Percentiles rank a stretch among this genome's conserved stretches.
These are phyloP conservation scores for Tulasnella calospora DNA, from an alignment of 768 basidiomycete genomes.

Conservation along the genomic window DNA sequence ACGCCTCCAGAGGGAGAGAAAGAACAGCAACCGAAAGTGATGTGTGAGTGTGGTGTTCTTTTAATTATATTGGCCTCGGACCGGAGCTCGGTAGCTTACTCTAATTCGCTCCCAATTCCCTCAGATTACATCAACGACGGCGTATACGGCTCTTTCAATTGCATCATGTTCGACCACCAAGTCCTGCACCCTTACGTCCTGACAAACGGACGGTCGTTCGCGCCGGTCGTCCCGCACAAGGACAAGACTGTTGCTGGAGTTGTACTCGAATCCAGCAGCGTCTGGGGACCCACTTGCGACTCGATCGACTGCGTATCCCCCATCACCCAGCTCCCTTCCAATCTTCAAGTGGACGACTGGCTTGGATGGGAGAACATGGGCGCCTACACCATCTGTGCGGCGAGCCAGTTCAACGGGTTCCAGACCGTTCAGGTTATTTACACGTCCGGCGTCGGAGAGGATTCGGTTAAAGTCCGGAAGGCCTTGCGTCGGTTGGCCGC, in stretches of 20 bases:
- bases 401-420: conserved; percentile 93
- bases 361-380: conserved; percentile 98
- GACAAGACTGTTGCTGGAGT: background rate
- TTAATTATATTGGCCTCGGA: conserved; percentile 4
- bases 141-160: conserved; percentile 95
- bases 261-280: conserved; percentile 51
- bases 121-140: conserved; percentile 99
- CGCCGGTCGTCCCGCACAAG: background rate
- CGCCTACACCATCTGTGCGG: conserved; percentile 96
- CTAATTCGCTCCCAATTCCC: background rate
- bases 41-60: conserved; percentile 65
- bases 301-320: conserved; percentile 88
- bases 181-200: conserved; percentile 68
- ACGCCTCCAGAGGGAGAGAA: conserved; percentile 35
- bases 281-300: conserved; percentile 99
- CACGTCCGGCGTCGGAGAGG: conserved; percentile 57
- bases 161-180: conserved; percentile 97
- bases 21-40: conserved; percentile 54
- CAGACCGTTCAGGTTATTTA: conserved; percentile 74
- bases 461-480: conserved; percentile 47
- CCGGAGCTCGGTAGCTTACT: background rate
- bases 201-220: conserved; percentile 36
- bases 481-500: conserved; percentile 45
- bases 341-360: conserved; percentile 91
- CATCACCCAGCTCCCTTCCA: conserved; percentile 55